phyloP scores from a whole-genome alignment of 2,329 filamentous ascomycete genomes.

The Venturia aucupariae region DNA sequence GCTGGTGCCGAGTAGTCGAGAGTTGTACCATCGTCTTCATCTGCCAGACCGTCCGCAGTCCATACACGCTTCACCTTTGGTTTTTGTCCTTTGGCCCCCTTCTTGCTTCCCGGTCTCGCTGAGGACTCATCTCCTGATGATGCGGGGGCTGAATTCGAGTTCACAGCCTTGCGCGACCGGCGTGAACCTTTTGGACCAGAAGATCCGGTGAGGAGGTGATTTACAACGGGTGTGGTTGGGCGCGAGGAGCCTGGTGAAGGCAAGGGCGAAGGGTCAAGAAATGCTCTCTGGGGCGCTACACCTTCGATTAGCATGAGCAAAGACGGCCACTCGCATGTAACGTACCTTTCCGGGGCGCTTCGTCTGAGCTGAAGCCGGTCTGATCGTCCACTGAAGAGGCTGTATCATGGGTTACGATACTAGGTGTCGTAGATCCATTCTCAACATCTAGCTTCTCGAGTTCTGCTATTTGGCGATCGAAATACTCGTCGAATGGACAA shows the following conservation, averaged over 20 bases:
- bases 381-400: conserved; percentile 40
- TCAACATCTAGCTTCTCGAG: conserved; percentile 50
- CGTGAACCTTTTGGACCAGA: conserved; percentile 63
- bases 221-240: conserved; percentile 61
- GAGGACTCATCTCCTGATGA: conserved; percentile 79
- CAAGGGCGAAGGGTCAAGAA: conserved; percentile 43
- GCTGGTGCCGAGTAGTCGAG: conserved; percentile 71
- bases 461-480: conserved; percentile 83
- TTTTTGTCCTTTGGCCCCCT: conserved; percentile 44
- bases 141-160: conserved; percentile 45
- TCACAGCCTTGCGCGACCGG: conserved; percentile 61
- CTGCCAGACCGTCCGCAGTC: conserved; percentile 80
- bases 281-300: conserved; percentile 22
- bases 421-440: conserved; percentile 20
- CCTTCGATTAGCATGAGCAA: conserved; percentile 19
- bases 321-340: background rate
- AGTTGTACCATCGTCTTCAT: conserved; percentile 67
- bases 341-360: conserved; percentile 14
- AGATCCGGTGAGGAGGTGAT: conserved; percentile 55
- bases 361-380: conserved; percentile 26
- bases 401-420: conserved; percentile 38
- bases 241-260: conserved; percentile 68
- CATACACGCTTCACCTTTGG: conserved; percentile 84
- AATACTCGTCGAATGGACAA: conserved; percentile 84
- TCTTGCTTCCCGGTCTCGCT: conserved; percentile 21